A percentile compares a stretch with the other conserved stretches of the same genome.
Conservation (phyloP, 352 stramenopile genomes). For the Pythium scleroteichum region DNA sequence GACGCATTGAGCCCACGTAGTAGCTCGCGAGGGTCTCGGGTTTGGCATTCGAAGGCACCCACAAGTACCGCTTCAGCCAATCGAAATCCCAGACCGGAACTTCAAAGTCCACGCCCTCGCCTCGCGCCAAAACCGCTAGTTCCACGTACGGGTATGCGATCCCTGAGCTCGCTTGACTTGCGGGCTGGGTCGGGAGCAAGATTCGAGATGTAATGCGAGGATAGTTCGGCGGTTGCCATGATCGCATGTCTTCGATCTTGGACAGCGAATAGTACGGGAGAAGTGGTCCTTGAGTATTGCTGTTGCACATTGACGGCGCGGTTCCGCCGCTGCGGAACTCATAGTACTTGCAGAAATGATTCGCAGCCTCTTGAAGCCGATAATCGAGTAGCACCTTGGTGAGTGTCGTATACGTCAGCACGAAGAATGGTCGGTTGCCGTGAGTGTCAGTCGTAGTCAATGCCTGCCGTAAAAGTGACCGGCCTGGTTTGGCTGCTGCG, state of each 20-base stretch:
- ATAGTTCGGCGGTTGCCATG: constrained; percentile 13
- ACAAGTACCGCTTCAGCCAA: constrained; percentile 15
- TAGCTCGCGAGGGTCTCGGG: constrained; percentile 6
- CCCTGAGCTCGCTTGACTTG: neutral
- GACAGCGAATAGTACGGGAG: constrained; percentile 9
- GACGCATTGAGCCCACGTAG: constrained; percentile 13
- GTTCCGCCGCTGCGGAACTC: constrained; percentile 19
- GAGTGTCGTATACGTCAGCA: constrained; percentile 10
- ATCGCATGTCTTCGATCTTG: constrained; percentile 13
- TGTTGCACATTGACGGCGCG: constrained; percentile 10
- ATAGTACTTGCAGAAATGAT: constrained; percentile 24
- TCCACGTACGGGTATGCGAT: constrained; percentile 8
- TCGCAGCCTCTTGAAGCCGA: constrained; percentile 10
- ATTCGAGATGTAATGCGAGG: constrained; percentile 6
- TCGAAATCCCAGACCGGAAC: constrained; percentile 8
- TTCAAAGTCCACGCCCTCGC: neutral
- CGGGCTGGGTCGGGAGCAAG: constrained; percentile 11
- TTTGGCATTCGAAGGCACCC: constrained; percentile 5
- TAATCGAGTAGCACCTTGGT: constrained; percentile 13
- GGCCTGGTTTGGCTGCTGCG: neutral
- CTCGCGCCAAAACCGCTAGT: neutral
- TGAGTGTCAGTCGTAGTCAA: neutral
- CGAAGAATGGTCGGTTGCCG: constrained; percentile 6
- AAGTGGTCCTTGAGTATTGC: neutral
- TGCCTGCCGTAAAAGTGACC: neutral